These are phyloP conservation scores for Diaporthe citrichinensis DNA, from an alignment of 2,329 filamentous ascomycete species.

Conservation along the genomic window DNA sequence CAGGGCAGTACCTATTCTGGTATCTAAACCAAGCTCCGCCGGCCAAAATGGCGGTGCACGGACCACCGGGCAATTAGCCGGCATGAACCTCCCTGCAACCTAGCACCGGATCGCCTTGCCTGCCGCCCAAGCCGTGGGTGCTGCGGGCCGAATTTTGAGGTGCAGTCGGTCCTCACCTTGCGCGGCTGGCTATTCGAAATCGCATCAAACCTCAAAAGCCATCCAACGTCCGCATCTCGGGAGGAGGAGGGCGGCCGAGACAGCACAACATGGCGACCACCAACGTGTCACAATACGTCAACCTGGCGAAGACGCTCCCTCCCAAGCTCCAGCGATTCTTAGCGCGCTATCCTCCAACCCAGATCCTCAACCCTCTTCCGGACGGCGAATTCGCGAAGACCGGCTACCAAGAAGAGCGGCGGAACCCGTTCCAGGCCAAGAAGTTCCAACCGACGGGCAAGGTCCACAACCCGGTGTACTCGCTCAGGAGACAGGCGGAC, in stretches of 20 bases:
- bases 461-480: conserved; percentile 88
- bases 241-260: conserved; percentile 41
- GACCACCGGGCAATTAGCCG: not conserved
- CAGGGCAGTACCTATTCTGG: not conserved
- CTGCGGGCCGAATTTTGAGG: conserved; percentile 38
- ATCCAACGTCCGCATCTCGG: conserved; percentile 41
- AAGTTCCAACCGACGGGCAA: conserved; percentile 84
- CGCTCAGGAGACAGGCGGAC: conserved; percentile 89
- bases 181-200: not conserved
- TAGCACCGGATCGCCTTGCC: conserved; percentile 19
- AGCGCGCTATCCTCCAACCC: conserved; percentile 84
- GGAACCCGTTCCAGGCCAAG: conserved; percentile 86
- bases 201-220: conserved; percentile 24
- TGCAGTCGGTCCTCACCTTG: not conserved
- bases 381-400: conserved; percentile 54
- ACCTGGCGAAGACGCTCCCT: conserved; percentile 81
- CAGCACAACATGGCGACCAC: conserved; percentile 44
- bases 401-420: conserved; percentile 68
- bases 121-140: conserved; percentile 29
- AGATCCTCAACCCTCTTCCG: conserved; percentile 63
- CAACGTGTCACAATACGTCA: conserved; percentile 57
- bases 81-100: not conserved
- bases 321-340: conserved; percentile 87
- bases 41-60: not conserved
- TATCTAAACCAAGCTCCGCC: not conserved